Evolutionary conservation across 1,284 basidiomycete genomes (phyloP), one percentile per base, ranked within the genome.

Genomic region (Sparassis latifolia): DNA sequence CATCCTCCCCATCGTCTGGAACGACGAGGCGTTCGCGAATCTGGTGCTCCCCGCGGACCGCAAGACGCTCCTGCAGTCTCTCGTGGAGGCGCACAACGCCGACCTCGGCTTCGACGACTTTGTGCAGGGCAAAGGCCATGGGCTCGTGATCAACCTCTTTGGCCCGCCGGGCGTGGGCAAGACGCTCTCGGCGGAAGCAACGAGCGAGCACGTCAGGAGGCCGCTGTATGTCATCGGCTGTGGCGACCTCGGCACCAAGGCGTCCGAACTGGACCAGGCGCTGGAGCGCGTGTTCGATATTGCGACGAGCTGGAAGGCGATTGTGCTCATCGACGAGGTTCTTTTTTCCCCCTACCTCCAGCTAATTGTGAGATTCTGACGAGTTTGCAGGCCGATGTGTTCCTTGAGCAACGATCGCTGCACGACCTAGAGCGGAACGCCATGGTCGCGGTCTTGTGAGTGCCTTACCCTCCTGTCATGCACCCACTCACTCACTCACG

Each of bases 401-500:
- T 82, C 73, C 70, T 84, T 20, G 80, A 84, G 58, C 73, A 77
- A 60, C 76, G 80, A n/a, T 79, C 79, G 2, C 59, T 81, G 44
- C 78, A 81, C 54, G 79, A 83, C 55, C 62, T 82, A 7, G 70
- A 77, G 57, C 73, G 80, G 9, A 84, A 84, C 57, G 80, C 80
- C 2, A 79, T 84, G 74, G 80, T 84, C 10, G 79, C 80, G 2
- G 78, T 82, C 12, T 82, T 82, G 57, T 63, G 42, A 45, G 57
- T 44, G 33, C 47, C 32, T n/a, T 12, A 6, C 7, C 12, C 35
- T 12, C 12, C 35, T 6, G n/a, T 48, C 42, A 10, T 35, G 4
- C 12, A 29, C 33, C 9, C 12, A 35, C 33, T 3, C 12, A 27
- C 28, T 51, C 10, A 48, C 39, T 40, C 30, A 20, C 20, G 20